phyloP scores from a whole-genome alignment of 2,329 filamentous ascomycete genomes.

The Orbilia ellipsospora region DNA sequence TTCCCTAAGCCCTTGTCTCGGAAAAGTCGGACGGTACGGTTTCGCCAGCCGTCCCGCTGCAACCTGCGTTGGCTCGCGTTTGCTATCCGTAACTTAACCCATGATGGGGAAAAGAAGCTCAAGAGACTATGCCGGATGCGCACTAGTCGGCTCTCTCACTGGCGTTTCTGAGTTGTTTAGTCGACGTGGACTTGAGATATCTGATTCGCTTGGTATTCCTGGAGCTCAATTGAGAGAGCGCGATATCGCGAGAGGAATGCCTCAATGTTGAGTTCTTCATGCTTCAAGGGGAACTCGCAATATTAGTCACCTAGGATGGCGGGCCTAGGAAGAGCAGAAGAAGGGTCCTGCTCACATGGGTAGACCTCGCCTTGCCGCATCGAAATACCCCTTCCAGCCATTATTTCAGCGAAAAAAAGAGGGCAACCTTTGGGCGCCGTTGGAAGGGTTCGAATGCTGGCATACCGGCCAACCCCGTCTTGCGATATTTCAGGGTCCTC shows the following conservation, averaged over 20 bases:
- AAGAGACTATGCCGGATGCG: conserved; percentile 34
- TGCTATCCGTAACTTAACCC: conserved; percentile 24
- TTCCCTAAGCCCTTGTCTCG: conserved; percentile 23
- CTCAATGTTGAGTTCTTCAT: not conserved
- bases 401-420: not conserved
- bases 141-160: conserved; percentile 22
- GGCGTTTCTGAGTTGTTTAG: conserved; percentile 48
- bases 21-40: conserved; percentile 42
- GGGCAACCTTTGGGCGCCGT: not conserved
- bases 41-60: conserved; percentile 38
- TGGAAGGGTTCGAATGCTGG: too few species aligned
- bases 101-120: conserved; percentile 7
- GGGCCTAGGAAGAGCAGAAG: not conserved
- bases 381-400: not conserved
- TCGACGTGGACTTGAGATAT: conserved; percentile 41
- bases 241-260: conserved; percentile 3
- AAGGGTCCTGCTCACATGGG: conserved; percentile 3
- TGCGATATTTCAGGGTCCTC: not conserved
- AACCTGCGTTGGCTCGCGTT: conserved; percentile 28
- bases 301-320: conserved; percentile 10
- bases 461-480: not conserved
- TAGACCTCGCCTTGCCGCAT: conserved; percentile 29
- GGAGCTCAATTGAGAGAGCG: conserved; percentile 16
- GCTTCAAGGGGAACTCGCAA: conserved; percentile 28
- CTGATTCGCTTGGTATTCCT: conserved; percentile 32